Base-by-base conservation (phyloP, 1,284 basidiomycete species). In the Naganishia sp. region DNA sequence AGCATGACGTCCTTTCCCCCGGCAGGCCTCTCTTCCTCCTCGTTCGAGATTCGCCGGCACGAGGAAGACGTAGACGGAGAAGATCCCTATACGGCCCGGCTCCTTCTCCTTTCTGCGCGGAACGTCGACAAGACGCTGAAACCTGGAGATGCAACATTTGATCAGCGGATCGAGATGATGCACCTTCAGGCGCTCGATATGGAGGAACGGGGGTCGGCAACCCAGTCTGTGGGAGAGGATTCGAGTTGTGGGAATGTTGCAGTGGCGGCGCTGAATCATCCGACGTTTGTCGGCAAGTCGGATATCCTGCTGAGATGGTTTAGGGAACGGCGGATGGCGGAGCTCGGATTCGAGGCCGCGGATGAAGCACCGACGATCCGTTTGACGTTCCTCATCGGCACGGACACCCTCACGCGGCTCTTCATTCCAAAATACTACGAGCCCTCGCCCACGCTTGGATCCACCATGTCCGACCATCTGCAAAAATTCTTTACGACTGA, bases 121-220 rank as follows among this genome's bases (percentile, higher is more conserved):
- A 98, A 99, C 72, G 92, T 87, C 1, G 94, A 98, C 80, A 99
- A 99, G 79, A 74, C 80, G 3, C 82, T 89, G 42, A 87, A 87
- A 70, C 80, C 85, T 0, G 76, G 74, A 0, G 92, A 94, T 76
- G 90, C 91, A 39, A 86, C 86, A 0, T 84, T 87, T 67, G 74
- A 81, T 18, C 90, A 94, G 74, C 85, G 92, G 31, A 78, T 92
- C 21, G 86, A 89, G 72, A 93, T 94, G 90, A 93, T 94, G 87
- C 74, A 79, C 48, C 81, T 87, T 25, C 81, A 92, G 28, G 84
- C 88, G 0, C 70, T 82, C 39, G 82, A 86, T 61, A 78, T 89
- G 68, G 70, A 70, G n/a, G 28, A 73, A 7, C 64, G 73, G 2
- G 70, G 23, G 2, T 28, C 65, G 5, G 66, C 66, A 0, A 63